phyloP scores from a whole-genome alignment of 1,284 basidiomycete species.

The Sporisorium reilianum region DNA sequence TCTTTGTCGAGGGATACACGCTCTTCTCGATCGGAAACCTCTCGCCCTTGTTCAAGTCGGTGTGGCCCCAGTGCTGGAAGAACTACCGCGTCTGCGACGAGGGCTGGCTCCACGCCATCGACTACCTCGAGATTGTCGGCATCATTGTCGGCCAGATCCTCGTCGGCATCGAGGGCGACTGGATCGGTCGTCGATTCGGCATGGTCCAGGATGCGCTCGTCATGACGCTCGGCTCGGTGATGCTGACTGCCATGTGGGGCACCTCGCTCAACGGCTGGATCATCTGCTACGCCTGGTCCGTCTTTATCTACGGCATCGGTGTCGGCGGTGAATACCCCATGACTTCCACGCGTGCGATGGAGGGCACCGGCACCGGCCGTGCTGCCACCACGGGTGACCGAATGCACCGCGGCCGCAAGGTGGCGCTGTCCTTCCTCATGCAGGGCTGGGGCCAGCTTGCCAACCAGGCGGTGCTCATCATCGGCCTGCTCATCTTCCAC shows the following conservation, averaged over 20 bases:
- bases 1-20: constrained; percentile 73
- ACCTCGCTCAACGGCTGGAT: constrained; percentile 73
- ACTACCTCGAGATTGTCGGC: constrained; percentile 72
- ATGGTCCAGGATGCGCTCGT: constrained; percentile 70
- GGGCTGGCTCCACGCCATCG: constrained; percentile 71
- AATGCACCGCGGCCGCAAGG: constrained; percentile 73
- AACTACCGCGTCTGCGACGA: constrained; percentile 71
- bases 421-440: constrained; percentile 73
- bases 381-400: constrained; percentile 72
- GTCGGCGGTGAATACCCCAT: constrained; percentile 74
- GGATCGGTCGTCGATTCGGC: constrained; percentile 73
- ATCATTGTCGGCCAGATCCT: constrained; percentile 74
- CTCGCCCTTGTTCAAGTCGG: constrained; percentile 71
- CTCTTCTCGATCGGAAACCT: constrained; percentile 73
- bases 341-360: constrained; percentile 73
- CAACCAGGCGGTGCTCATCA: constrained; percentile 73
- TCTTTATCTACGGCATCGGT: constrained; percentile 72
- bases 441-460: constrained; percentile 74
- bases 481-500: constrained; percentile 73
- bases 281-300: constrained; percentile 72
- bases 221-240: constrained; percentile 72
- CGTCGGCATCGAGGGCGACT: constrained; percentile 74
- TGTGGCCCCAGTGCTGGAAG: constrained; percentile 73
- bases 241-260: constrained; percentile 74
- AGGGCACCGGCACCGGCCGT: constrained; percentile 70